These are phyloP conservation scores for Mycena indigotica DNA, from an alignment of 768 basidiomycete genomes.

Conservation along the genomic window DNA sequence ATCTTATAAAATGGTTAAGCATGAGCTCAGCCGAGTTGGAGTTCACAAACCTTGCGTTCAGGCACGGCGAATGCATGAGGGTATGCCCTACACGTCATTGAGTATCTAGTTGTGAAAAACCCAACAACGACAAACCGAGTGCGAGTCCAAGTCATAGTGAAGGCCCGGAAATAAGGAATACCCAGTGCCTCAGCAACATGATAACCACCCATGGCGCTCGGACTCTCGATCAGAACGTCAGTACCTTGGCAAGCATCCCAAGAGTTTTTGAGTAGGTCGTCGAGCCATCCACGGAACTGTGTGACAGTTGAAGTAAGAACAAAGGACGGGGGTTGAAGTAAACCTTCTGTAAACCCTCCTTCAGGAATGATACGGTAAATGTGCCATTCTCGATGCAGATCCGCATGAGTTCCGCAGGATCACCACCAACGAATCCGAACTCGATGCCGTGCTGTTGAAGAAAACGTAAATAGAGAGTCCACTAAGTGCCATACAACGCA, in stretches of 20 bases:
- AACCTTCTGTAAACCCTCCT: constrained; percentile 87
- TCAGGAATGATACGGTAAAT: constrained; percentile 93
- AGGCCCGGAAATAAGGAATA: constrained; percentile 94
- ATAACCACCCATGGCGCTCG: constrained; percentile 95
- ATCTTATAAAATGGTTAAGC: constrained; percentile 51
- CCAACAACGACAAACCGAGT: constrained; percentile 62
- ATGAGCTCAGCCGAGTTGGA: background rate
- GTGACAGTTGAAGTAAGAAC: constrained; percentile 5
- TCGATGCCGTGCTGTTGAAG: constrained; percentile 85
- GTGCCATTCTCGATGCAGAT: constrained; percentile 98
- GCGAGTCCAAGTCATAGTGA: constrained; percentile 98
- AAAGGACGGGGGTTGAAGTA: constrained; percentile 9
- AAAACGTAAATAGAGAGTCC: constrained; percentile 7
- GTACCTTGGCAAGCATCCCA: constrained; percentile 97
- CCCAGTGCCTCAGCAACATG: constrained; percentile 94
- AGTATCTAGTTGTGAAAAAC: constrained; percentile 7
- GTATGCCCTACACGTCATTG: constrained; percentile 63
- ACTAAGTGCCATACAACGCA: constrained; percentile 44
- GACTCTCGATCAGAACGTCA: constrained; percentile 92
- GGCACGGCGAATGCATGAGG: constrained; percentile 98
- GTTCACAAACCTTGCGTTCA: constrained; percentile 73
- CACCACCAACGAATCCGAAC: constrained; percentile 91
- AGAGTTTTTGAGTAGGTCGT: constrained; percentile 91
- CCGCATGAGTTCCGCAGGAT: constrained; percentile 96
- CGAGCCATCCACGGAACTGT: constrained; percentile 96